These are phyloP conservation scores for Trametes cingulata DNA, from an alignment of 768 basidiomycete species.

Conservation along the genomic window DNA sequence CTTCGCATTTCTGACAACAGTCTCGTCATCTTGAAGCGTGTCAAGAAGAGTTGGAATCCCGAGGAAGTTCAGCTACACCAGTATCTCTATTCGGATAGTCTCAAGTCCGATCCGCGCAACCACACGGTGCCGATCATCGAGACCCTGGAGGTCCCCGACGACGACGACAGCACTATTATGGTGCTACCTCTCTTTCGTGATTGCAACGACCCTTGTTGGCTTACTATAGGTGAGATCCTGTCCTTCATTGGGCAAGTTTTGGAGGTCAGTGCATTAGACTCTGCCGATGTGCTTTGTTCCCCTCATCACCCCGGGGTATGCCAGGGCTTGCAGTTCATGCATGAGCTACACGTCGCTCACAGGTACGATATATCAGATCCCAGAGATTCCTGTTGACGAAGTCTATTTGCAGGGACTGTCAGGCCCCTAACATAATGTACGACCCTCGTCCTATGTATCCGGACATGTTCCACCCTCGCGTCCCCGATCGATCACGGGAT, in stretches of 20 bases:
- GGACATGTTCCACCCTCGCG: constrained; percentile 19
- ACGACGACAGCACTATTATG: constrained; percentile 23
- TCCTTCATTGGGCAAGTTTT: background rate
- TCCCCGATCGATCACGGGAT: constrained; percentile 32
- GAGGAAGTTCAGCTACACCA: constrained; percentile 30
- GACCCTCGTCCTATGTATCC: constrained; percentile 13
- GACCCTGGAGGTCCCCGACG: constrained; percentile 16
- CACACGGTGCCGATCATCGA: constrained; percentile 30
- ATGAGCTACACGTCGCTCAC: constrained; percentile 13
- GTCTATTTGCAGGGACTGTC: background rate
- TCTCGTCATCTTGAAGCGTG: constrained; percentile 23
- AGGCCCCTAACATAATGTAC: constrained; percentile 14
- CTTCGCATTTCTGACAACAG: constrained; percentile 25
- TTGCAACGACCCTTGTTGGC: constrained; percentile 33
- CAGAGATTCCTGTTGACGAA: background rate
- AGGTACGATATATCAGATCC: background rate
- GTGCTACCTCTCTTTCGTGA: constrained; percentile 37
- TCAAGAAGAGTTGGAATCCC: constrained; percentile 18
- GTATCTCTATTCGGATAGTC: constrained; percentile 25
- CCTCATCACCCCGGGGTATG: background rate
- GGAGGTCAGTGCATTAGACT: background rate
- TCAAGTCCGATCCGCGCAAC: constrained; percentile 28
- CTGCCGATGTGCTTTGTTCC: background rate
- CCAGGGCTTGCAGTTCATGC: constrained; percentile 23
- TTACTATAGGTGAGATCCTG: background rate